These are phyloP conservation scores for Pseudogymnoascus sp. DNA, from an alignment of 2,329 filamentous ascomycete species.

Conservation along the genomic window DNA sequence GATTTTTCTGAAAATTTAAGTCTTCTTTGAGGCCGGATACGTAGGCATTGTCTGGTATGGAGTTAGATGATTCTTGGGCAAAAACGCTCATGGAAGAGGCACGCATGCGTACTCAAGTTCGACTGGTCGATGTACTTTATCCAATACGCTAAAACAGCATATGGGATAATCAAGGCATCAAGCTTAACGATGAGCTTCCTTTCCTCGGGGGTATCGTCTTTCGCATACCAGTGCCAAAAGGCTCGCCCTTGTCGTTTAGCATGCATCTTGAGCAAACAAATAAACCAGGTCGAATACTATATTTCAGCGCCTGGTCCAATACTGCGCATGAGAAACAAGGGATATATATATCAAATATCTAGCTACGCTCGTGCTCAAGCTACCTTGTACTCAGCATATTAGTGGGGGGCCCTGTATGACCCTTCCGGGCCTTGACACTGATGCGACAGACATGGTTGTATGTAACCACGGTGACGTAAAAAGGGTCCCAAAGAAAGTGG, in stretches of 20 bases:
- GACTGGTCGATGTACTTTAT: conserved; percentile 28
- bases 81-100: not conserved
- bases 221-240: conserved; percentile 38
- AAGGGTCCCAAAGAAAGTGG: not conserved
- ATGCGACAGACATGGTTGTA: not conserved
- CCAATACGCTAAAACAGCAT: conserved; percentile 48
- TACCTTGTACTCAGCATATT: not conserved
- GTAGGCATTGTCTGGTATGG: conserved; percentile 32
- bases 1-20: conserved; percentile 30
- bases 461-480: not conserved
- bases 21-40: conserved; percentile 33
- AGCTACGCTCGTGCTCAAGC: not conserved
- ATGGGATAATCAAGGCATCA: conserved; percentile 47
- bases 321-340: not conserved
- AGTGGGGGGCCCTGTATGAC: not conserved
- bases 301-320: not conserved
- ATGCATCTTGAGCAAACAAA: conserved; percentile 10
- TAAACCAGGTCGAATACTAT: not conserved
- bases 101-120: conserved; percentile 17
- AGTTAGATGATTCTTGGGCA: conserved; percentile 8
- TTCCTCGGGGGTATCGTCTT: conserved; percentile 42
- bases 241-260: conserved; percentile 18
- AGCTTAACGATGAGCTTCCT: conserved; percentile 46
- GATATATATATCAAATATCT: not conserved
- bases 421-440: not conserved